Evolutionary conservation across 495 filamentous ascomycete genomes (phyloP), one percentile per base, ranked within the genome.

Genomic region (Collariella sp.): DNA sequence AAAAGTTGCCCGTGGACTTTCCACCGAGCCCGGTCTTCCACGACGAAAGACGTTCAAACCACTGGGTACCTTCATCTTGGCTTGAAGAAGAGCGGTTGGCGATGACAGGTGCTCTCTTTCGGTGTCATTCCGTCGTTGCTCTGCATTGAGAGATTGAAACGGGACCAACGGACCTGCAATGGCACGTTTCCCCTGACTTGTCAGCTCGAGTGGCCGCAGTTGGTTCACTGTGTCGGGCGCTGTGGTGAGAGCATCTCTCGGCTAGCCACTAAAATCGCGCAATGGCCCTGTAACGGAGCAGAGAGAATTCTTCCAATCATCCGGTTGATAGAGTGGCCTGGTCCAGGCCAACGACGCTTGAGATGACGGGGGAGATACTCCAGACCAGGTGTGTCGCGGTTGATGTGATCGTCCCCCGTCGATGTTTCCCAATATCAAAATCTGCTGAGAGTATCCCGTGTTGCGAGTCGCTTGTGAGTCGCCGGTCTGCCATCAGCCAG

Each of bases 191-290:
- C 26, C 40, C 20, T 9, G 13, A 36, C 5, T 20, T 22, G 13
- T 31, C 23, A 23, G 51, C n/a, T n/a, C n/a, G n/a, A n/a, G n/a
- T 39, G 18, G 51, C 26, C 26, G 20, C 45, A 42, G 24, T 29
- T 7, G 38, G 24, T 34, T 42, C 31, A 46, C n/a, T 49, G 36
- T 48, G 47, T 53, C 46, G 36, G 41, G n/a, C 44, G 15, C 24
- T 15, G n/a, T 16, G 44, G 24, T 46, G 15, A 18, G n/a, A 15
- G n/a, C 20, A 15, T 26, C 1, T n/a, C 11, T 24, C 35, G 16
- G 47, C 34, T 19, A 40, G 47, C 46, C 48, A 47, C 48, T 55
- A 19, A 62, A 64, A 64, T 64, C 62, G 61, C 64, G 56, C 61
- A 66, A 60, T 22, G 24, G 34, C 5, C 23, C 1, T 3, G 40